Conservation (phyloP, 1,284 basidiomycete genomes). For the Malassezia obtusa region DNA sequence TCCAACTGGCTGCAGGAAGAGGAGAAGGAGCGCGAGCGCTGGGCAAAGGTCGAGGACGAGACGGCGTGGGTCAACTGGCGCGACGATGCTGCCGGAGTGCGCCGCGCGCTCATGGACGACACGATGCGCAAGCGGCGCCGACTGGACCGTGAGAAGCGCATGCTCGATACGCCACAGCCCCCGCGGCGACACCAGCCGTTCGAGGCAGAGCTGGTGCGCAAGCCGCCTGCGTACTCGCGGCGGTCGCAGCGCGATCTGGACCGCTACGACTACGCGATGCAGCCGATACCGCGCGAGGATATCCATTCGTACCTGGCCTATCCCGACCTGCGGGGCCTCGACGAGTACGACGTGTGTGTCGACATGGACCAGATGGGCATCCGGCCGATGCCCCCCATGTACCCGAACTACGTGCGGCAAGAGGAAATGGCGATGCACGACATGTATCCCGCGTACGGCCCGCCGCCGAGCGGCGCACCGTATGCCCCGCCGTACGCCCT, state of each 20-base stretch:
- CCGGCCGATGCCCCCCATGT: conserved; percentile 1
- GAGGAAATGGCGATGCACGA: conserved; percentile 8
- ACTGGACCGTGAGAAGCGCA: conserved; percentile 68
- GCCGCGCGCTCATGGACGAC: conserved; percentile 70
- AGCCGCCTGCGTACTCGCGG: conserved; percentile 20
- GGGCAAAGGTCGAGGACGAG: conserved; percentile 56
- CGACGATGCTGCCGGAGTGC: conserved; percentile 56
- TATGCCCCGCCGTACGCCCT: neutral
- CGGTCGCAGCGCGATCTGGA: conserved; percentile 16
- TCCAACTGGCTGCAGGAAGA: conserved; percentile 55
- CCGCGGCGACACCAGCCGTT: conserved; percentile 41
- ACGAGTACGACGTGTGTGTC: conserved; percentile 37
- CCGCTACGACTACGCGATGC: conserved; percentile 16
- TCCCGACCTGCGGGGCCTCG: conserved; percentile 39
- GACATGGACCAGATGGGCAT: conserved; percentile 45
- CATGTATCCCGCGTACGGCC: conserved; percentile 4
- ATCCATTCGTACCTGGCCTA: conserved; percentile 29
- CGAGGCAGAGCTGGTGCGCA: conserved; percentile 41
- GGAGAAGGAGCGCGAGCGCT: conserved; percentile 61
- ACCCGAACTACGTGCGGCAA: conserved; percentile 2
- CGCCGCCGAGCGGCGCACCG: neutral
- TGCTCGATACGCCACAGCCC: conserved; percentile 63
- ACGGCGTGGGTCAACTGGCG: conserved; percentile 61
- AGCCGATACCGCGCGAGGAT: neutral
- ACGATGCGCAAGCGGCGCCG: conserved; percentile 67